Percentiles rank a stretch among this genome's conserved stretches.
These are phyloP conservation scores for Acanthamoeba castellanii DNA, from an alignment of 208 protist genomes.

Conservation along the genomic window DNA sequence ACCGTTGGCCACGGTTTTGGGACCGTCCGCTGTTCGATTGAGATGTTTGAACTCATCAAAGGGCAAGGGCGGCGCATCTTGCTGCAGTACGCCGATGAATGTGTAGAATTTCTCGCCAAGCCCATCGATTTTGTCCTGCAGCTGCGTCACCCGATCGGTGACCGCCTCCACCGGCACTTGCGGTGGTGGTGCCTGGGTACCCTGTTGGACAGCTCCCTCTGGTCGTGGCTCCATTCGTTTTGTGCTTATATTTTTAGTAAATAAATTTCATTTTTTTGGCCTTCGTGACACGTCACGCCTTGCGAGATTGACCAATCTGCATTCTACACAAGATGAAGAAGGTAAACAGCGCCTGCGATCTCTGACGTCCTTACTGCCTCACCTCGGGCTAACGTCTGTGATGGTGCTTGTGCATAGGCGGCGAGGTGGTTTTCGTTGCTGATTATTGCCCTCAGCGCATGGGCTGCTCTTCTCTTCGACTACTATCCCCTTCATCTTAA, in stretches of 20 bases:
- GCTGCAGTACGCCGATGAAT: conserved; percentile 60
- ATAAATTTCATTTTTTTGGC: not conserved
- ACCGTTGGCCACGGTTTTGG: conserved; percentile 4
- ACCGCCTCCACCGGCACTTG: not conserved
- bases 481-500: conserved; percentile 41
- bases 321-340: no score
- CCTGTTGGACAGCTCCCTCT: not conserved
- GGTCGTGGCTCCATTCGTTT: not conserved
- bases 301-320: no score
- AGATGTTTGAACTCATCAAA: conserved; percentile 34
- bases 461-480: conserved; percentile 18
- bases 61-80: conserved; percentile 41
- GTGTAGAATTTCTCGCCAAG: conserved; percentile 56
- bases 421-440: conserved; percentile 20
- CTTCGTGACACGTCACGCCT: no score
- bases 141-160: conserved; percentile 50
- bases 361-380: no score
- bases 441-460: not conserved
- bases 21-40: not conserved
- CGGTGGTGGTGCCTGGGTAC: not conserved
- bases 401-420: not conserved
- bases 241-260: not conserved
- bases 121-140: conserved; percentile 64
- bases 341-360: no score
- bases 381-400: no score